A percentile compares a stretch with the other conserved stretches of the same genome.
Evolutionary conservation across 441 rosid genomes (phyloP).

Genomic region (Gossypium trilobum): DNA sequence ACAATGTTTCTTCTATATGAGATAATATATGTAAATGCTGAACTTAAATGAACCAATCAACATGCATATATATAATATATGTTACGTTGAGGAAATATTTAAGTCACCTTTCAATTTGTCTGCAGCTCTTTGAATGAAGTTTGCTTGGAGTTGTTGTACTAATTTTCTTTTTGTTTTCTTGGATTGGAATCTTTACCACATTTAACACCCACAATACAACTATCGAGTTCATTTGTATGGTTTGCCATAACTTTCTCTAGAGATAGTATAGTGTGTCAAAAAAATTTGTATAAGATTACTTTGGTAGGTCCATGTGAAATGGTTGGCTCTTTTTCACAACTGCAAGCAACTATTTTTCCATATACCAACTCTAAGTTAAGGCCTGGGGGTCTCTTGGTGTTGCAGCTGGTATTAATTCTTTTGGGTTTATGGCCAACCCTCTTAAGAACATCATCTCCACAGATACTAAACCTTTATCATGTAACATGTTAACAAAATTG

Average conservation of each 20-base stretch:
- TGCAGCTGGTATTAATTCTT: conserved; percentile 26
- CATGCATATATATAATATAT: neutral
- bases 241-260: neutral
- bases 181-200: conserved; percentile 21
- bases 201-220: neutral
- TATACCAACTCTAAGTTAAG: conserved; percentile 33
- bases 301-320: too few relatives aligned
- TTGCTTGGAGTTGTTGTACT: conserved; percentile 15
- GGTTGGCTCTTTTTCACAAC: too few relatives aligned
- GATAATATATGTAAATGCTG: neutral
- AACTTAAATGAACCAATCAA: neutral
- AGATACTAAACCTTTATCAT: too few relatives aligned
- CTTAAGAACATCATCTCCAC: too few relatives aligned
- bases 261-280: neutral
- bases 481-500: too few relatives aligned
- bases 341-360: conserved; percentile 30
- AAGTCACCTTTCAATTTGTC: neutral
- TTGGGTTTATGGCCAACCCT: too few relatives aligned
- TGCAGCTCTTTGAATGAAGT: neutral
- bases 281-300: too few relatives aligned
- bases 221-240: neutral
- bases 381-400: conserved; percentile 37
- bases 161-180: neutral
- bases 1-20: conserved; percentile 37
- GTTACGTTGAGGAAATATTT: neutral